Evolutionary conservation across 2,329 filamentous ascomycete species (phyloP).

Genomic region (Diplodia mutila): DNA sequence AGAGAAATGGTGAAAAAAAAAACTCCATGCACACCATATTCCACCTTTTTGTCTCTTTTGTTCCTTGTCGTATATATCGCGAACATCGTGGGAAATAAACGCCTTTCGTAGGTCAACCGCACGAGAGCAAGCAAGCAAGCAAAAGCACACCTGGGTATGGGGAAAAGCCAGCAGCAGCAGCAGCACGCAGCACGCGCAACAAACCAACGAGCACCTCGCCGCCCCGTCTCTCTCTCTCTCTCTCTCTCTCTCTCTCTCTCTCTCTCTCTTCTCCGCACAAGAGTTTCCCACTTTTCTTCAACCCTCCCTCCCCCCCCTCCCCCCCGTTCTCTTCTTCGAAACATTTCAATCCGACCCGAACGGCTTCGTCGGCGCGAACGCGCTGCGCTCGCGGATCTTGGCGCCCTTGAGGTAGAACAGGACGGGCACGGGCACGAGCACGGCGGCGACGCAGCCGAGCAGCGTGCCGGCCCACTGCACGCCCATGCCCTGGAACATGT

Average conservation of each 20-base stretch:
- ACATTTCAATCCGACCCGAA: neutral
- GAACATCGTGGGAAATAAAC: neutral
- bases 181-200: neutral
- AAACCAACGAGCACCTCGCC: neutral
- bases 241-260: neutral
- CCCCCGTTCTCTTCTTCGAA: too few species aligned
- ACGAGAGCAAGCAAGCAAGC: too few species aligned
- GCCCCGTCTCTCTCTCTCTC: neutral
- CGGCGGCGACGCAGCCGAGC: conserved; percentile 48
- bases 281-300: too few species aligned
- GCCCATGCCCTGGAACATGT: conserved; percentile 60
- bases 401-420: conserved; percentile 51
- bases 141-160: neutral
- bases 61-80: too few species aligned
- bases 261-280: too few species aligned
- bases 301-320: too few species aligned
- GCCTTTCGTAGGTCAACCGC: too few species aligned
- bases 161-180: too few species aligned
- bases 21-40: neutral
- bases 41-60: too few species aligned
- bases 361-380: conserved; percentile 45
- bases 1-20: neutral
- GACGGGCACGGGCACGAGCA: conserved; percentile 50
- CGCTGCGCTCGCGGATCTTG: conserved; percentile 47
- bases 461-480: conserved; percentile 53